Percentiles rank a stretch among this genome's conserved stretches.
phyloP scores from a whole-genome alignment of 2,329 filamentous ascomycete species.

The Alternaria tenuissima region DNA sequence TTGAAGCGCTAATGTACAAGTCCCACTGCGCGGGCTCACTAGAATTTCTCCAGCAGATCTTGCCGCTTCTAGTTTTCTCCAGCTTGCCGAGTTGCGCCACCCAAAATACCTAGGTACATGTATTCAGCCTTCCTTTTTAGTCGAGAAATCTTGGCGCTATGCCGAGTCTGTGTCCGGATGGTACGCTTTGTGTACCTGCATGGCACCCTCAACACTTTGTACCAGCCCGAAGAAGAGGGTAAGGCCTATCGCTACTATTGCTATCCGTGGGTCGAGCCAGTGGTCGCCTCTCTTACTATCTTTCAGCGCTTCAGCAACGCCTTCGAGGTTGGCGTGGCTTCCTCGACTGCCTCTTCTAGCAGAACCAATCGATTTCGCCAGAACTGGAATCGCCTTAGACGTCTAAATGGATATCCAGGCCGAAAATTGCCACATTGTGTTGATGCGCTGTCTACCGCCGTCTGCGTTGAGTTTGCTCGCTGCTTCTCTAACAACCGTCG shows the following conservation, averaged over 20 bases:
- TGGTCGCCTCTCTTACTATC: no score
- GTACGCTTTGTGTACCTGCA: conserved; percentile 49
- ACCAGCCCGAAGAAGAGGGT: conserved; percentile 49
- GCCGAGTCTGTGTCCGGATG: conserved; percentile 7
- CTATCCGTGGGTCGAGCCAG: neutral
- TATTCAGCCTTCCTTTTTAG: neutral
- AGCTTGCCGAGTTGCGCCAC: conserved; percentile 3
- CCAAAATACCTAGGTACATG: neutral
- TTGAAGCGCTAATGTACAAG: neutral
- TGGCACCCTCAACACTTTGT: conserved; percentile 53
- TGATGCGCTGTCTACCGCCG: no score
- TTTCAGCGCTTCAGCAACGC: no score
- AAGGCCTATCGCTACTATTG: neutral
- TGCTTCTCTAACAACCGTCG: neutral
- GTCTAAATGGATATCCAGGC: no score
- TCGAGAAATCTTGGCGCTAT: neutral
- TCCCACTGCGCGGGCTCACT: neutral
- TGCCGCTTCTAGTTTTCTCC: neutral
- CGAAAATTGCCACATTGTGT: no score
- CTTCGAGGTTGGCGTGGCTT: no score
- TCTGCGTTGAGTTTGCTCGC: neutral
- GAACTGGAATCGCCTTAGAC: no score
- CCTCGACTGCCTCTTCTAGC: no score
- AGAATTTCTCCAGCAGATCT: neutral
- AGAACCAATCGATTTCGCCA: no score